These are phyloP conservation scores for Tilletia walkeri DNA, from an alignment of 1,284 basidiomycete species.

Conservation along the genomic window DNA sequence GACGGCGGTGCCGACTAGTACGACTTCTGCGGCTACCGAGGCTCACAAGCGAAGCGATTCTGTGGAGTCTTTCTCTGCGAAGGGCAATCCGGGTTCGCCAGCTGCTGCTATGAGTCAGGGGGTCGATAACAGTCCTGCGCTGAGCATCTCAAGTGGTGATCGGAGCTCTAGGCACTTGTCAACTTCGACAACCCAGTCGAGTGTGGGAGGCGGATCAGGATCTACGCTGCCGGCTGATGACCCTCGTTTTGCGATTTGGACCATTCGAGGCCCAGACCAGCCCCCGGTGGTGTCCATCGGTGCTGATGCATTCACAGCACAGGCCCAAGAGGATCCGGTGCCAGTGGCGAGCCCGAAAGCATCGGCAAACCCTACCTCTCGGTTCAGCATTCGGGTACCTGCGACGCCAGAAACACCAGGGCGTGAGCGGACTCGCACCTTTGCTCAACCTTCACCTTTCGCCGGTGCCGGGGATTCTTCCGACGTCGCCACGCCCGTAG, in stretches of 20 bases:
- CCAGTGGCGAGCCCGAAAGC: neutral
- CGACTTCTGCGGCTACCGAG: neutral
- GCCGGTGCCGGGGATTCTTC: neutral
- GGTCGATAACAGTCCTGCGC: too few relatives aligned
- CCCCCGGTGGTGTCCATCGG: constrained; percentile 31
- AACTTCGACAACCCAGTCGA: constrained; percentile 7
- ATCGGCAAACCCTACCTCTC: neutral
- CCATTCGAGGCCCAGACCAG: constrained; percentile 26
- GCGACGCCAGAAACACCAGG: constrained; percentile 9
- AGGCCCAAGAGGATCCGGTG: constrained; percentile 18
- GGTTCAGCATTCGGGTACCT: constrained; percentile 1
- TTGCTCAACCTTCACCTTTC: constrained; percentile 17
- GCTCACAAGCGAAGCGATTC: constrained; percentile 8
- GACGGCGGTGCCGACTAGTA: neutral
- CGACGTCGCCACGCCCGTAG: neutral
- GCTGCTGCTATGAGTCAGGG: too few relatives aligned
- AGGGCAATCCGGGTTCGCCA: too few relatives aligned
- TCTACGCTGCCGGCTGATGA: constrained; percentile 27
- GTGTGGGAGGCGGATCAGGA: neutral
- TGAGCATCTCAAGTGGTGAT: neutral
- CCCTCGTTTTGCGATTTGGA: constrained; percentile 46
- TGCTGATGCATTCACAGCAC: constrained; percentile 21
- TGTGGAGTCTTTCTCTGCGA: neutral
- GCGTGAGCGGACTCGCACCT: constrained; percentile 16
- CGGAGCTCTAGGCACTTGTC: neutral